Base-by-base conservation (phyloP, 768 basidiomycete species). In the Austroboletus eburneus region DNA sequence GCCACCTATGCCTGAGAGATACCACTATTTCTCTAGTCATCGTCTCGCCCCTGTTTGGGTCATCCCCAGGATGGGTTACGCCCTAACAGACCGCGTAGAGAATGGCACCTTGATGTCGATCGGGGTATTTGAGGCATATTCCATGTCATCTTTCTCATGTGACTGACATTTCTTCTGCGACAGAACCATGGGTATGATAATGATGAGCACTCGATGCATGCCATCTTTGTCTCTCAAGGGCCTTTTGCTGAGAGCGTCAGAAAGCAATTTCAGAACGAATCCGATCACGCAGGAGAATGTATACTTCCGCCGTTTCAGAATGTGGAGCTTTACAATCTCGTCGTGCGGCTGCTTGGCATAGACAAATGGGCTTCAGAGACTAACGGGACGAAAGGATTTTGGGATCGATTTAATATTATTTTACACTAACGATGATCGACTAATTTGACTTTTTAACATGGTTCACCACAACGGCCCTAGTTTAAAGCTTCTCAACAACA, bases 101-200 rank as follows among this genome's bases (percentile, higher is more conserved):
- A 72, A 73, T 14, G 76, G 84, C 39, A 55, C 39, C 27, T 18
- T 61, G 18, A 72, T 86, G 73, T 79, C 72, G 48, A 89, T 85
- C 64, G 91, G 89, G 27, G 88, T 89, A 60, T 55, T 25, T 38
- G n/a, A n/a, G n/a, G 21, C 4, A 25, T 24, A 27, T 13, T 22
- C 2, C 17, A 17, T 16, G 12, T 21, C 7, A 9, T 30, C 20
- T 29, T 33, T 40, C 22, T 18, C 23, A 13, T 18, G 13, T 16
- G 12, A 27, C 47, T 55, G 32, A 42, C 36, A 39, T 29, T 46
- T 17, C 9, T 18, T 6, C 41, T 33, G 30, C 34, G 42, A 29
- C 53, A 89, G 85, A 91, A 81, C 53, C 92, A 94, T 59, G 91
- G 93, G 4, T 95, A 91, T 59, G 91, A 93, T 61, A 90, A 91